Base-by-base conservation (phyloP, 805 yeast species). In the Saccharomycopsis schoenii region DNA sequence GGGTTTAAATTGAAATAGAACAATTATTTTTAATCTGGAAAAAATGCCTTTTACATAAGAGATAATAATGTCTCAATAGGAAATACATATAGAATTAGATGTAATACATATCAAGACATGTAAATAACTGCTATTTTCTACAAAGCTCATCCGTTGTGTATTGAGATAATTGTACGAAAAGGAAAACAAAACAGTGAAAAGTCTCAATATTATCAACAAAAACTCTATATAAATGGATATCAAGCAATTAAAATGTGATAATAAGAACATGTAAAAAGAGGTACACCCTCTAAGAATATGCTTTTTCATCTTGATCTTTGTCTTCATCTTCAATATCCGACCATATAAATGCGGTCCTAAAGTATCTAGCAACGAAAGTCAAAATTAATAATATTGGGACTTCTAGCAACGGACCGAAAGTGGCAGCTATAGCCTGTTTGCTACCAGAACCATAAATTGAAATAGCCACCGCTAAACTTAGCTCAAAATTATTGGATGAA, bases 391-490 rank as follows among this genome's bases (percentile, higher is more conserved):
- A 71, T 8, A 82, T 75, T 4, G 86, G 86, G 10, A 82, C 82
- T 65, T 82, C 86, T n/a, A 82, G 66, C 43, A 82, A 71, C 0
- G 85, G 85, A 1, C 85, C 86, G 67, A 82, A 79, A 0, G 85
- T 81, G 1, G 85, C 80, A 4, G 86, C 86, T 51, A 82, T 74
- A 1, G 84, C 78, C 66, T 81, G 78, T 58, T 78, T 74, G 61
- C 82, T 76, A 1, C 78, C 80, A 34, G 75, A 70, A 0, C 86
- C 86, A 69, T 80, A 82, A 12, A 80, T 64, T 0, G 83, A 75
- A 6, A 79, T 76, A 1, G 83, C 80, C 19, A 82, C 77, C 3
- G 86, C 84, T 42, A 82, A 70, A 61, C 83, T 79, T 51, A 82
- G 71, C 67, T 82, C 85, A 65, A 82, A 82, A 67, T 82, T 82